Percentiles rank a stretch among this genome's conserved stretches.
Conservation (phyloP, 495 filamentous ascomycete species). For the Recurvomyces mirabilis region DNA sequence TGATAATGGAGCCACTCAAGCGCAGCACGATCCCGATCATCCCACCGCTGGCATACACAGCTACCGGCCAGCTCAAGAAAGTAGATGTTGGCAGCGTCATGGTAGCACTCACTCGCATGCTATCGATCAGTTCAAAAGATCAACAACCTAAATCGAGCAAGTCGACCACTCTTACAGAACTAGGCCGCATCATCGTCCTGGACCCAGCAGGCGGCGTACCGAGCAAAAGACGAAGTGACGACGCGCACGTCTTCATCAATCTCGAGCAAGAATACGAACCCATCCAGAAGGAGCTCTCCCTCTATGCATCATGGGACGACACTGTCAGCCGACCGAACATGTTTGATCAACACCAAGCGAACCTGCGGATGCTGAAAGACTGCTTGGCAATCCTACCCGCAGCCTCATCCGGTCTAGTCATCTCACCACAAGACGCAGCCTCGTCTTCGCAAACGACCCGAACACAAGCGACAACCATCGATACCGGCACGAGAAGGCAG, state of each 20-base stretch:
- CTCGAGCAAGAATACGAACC: conserved; percentile 76
- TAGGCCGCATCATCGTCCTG: conserved; percentile 82
- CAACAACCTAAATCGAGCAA: too few species aligned
- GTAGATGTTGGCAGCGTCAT: conserved; percentile 53
- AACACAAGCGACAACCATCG: conserved; percentile 38
- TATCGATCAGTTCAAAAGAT: too few species aligned
- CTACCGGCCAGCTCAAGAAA: conserved; percentile 44
- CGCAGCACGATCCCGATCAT: conserved; percentile 72
- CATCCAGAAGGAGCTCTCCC: conserved; percentile 49
- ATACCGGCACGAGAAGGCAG: conserved; percentile 61
- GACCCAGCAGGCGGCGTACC: conserved; percentile 86
- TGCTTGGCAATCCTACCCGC: conserved; percentile 69
- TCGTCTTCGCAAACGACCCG: conserved; percentile 40
- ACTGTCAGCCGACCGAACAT: not conserved
- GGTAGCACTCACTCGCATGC: conserved; percentile 8
- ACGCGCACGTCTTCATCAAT: conserved; percentile 85
- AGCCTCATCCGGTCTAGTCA: conserved; percentile 75
- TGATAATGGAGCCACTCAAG: conserved; percentile 57
- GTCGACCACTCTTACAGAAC: conserved; percentile 24
- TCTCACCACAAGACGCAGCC: conserved; percentile 73
- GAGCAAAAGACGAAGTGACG: conserved; percentile 49
- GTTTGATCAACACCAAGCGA: conserved; percentile 37
- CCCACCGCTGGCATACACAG: conserved; percentile 54
- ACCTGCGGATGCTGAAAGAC: conserved; percentile 57
- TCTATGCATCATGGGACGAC: conserved; percentile 2